These are phyloP conservation scores for Pleurotus cornucopiae DNA, from an alignment of 768 basidiomycete species.

Conservation along the genomic window DNA sequence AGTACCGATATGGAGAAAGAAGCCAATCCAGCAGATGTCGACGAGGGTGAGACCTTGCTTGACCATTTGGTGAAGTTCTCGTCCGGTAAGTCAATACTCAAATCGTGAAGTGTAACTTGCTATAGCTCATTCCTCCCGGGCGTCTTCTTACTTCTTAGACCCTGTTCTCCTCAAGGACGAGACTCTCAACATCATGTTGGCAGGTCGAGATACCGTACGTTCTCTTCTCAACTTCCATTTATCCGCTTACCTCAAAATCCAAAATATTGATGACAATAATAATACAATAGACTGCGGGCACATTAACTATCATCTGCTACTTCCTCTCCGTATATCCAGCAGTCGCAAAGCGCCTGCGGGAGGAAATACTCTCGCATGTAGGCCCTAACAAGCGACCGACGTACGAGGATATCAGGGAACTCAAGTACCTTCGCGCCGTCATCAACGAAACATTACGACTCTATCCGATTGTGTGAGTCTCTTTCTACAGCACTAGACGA, in stretches of 20 bases:
- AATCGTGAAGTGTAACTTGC: too few relatives aligned
- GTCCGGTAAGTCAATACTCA: constrained; percentile 21
- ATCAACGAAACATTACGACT: constrained; percentile 28
- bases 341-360: constrained; percentile 17
- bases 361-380: constrained; percentile 20
- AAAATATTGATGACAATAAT: too few relatives aligned
- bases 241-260: too few relatives aligned
- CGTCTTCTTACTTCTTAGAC: constrained; percentile 10
- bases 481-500: background rate
- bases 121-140: too few relatives aligned
- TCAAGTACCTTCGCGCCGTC: constrained; percentile 21
- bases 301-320: constrained; percentile 16
- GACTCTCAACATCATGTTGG: constrained; percentile 17
- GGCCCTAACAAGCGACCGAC: constrained; percentile 17
- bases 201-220: constrained; percentile 15
- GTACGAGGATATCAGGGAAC: constrained; percentile 21
- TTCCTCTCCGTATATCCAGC: constrained; percentile 20
- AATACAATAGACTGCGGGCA: constrained; percentile 7
- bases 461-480: constrained; percentile 11
- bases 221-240: background rate
- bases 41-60: constrained; percentile 34
- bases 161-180: constrained; percentile 15
- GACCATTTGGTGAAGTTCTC: constrained; percentile 36
- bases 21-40: background rate
- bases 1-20: constrained; percentile 11